phyloP scores from a whole-genome alignment of 2,329 filamentous ascomycete genomes.

The Aspergillus piperis region DNA sequence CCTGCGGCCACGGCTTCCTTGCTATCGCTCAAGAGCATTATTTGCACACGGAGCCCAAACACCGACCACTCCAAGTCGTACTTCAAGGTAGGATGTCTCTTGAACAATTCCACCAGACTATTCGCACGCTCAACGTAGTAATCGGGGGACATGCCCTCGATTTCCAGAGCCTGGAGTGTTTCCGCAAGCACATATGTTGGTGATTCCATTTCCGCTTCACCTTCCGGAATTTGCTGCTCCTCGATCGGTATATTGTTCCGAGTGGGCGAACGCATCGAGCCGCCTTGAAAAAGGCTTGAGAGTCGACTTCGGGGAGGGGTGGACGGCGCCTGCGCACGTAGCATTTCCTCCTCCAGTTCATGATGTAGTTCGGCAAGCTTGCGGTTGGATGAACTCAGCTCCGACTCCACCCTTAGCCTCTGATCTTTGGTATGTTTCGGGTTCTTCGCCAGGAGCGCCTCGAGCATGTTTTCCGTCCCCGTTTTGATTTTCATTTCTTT shows the following conservation, averaged over 20 bases:
- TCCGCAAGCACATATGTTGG: slow-evolving; percentile 90
- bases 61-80: slow-evolving; percentile 96
- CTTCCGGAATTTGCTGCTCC: slow-evolving; percentile 50
- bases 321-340: slow-evolving; percentile 58
- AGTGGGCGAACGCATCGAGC: slow-evolving; percentile 55
- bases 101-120: slow-evolving; percentile 93
- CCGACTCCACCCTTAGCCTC: slow-evolving; percentile 75
- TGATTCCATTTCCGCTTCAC: slow-evolving; percentile 72
- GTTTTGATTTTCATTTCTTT: slow-evolving; percentile 98
- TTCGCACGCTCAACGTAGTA: slow-evolving; percentile 96
- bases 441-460: slow-evolving; percentile 91
- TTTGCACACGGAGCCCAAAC: slow-evolving; percentile 90
- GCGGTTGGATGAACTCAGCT: slow-evolving; percentile 84
- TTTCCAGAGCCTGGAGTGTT: slow-evolving; percentile 84
- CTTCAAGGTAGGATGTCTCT: slow-evolving; percentile 86
- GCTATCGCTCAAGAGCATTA: slow-evolving; percentile 93
- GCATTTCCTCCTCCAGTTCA: slow-evolving; percentile 62
- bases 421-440: slow-evolving; percentile 93
- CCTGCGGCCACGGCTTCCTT: slow-evolving; percentile 93
- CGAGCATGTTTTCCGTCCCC: slow-evolving; percentile 95
- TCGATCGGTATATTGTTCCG: slow-evolving; percentile 41
- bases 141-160: slow-evolving; percentile 83
- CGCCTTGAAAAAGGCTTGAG: slow-evolving; percentile 59
- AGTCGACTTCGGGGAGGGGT: slow-evolving; percentile 54
- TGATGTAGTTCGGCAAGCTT: slow-evolving; percentile 63